Evolutionary conservation across 768 basidiomycete species (phyloP).

Genomic region (Lenzites betulinus): DNA sequence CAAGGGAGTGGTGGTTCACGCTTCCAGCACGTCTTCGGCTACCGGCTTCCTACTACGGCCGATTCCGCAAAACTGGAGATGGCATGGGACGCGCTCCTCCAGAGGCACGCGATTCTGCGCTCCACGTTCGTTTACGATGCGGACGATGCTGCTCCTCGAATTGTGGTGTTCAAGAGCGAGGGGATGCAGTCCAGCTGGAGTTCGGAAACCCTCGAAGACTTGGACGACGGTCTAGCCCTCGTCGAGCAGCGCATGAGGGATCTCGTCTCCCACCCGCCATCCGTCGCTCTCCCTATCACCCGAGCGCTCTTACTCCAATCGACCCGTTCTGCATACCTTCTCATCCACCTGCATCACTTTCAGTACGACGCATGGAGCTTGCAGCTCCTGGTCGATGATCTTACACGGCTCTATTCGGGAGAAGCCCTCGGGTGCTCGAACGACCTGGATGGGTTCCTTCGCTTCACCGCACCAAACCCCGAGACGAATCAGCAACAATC

Average conservation of each 20-base stretch:
- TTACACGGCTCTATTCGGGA: conserved; percentile 39
- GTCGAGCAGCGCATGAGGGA: conserved; percentile 28
- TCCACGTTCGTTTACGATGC: conserved; percentile 42
- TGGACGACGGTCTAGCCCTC: conserved; percentile 5
- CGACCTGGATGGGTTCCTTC: conserved; percentile 18
- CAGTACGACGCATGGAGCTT: conserved; percentile 55
- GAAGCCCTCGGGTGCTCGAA: conserved; percentile 16
- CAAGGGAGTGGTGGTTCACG: conserved; percentile 41
- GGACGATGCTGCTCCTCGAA: conserved; percentile 20
- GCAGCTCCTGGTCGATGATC: conserved; percentile 41
- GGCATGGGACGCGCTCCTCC: conserved; percentile 42
- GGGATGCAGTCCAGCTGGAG: conserved; percentile 1
- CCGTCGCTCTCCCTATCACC: conserved; percentile 25
- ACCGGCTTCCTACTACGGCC: conserved; percentile 35
- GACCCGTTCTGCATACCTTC: conserved; percentile 22
- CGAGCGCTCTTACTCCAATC: conserved; percentile 26
- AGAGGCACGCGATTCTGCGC: conserved; percentile 42
- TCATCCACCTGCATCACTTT: conserved; percentile 48
- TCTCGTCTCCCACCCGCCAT: conserved; percentile 27
- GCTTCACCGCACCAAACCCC: not conserved
- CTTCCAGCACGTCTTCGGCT: conserved; percentile 48
- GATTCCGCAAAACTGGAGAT: conserved; percentile 31
- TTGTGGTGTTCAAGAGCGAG: conserved; percentile 32
- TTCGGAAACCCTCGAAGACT: not conserved
- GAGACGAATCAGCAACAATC: conserved; percentile 17